These are phyloP conservation scores for Erigeron canadensis DNA, from an alignment of 129 eudicot genomes.

Conservation along the genomic window DNA sequence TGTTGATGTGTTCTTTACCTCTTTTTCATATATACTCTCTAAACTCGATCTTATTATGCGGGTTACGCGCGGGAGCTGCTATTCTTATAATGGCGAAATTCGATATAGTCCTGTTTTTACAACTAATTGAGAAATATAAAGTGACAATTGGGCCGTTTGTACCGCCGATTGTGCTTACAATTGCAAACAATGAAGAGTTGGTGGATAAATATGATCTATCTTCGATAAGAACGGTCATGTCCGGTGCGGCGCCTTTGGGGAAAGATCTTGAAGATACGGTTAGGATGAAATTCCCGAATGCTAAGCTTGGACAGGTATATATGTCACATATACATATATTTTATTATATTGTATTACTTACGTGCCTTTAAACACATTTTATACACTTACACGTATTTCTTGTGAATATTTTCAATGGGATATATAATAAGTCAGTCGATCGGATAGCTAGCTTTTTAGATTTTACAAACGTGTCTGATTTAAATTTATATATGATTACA, in stretches of 20 bases:
- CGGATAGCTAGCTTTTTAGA: too few relatives aligned
- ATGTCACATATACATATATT: background rate
- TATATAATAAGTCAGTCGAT: too few relatives aligned
- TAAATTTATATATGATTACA: too few relatives aligned
- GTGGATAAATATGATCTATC: slow-evolving; percentile 70
- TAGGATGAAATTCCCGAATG: slow-evolving; percentile 74
- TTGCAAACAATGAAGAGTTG: slow-evolving; percentile 58
- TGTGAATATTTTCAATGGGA: background rate
- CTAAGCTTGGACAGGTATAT: slow-evolving; percentile 88
- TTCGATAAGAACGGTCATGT: slow-evolving; percentile 70
- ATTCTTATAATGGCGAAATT: slow-evolving; percentile 85
- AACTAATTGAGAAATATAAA: slow-evolving; percentile 61
- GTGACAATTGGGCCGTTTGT: slow-evolving; percentile 89
- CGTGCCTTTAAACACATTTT: slow-evolving; percentile 1
- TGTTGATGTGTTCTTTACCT: slow-evolving; percentile 73
- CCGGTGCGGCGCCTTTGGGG: slow-evolving; percentile 97
- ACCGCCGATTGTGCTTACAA: slow-evolving; percentile 88
- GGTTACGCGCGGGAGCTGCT: slow-evolving; percentile 80
- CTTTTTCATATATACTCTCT: slow-evolving; percentile 80
- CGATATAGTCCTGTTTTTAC: slow-evolving; percentile 65
- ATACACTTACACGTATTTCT: slow-evolving; percentile 12
- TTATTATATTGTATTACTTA: background rate
- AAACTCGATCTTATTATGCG: slow-evolving; percentile 75
- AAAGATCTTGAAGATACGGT: slow-evolving; percentile 89
- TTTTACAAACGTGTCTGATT: too few relatives aligned